Base-by-base conservation (phyloP, 164 flowering plant species). In the Houttuynia cordata region DNA sequence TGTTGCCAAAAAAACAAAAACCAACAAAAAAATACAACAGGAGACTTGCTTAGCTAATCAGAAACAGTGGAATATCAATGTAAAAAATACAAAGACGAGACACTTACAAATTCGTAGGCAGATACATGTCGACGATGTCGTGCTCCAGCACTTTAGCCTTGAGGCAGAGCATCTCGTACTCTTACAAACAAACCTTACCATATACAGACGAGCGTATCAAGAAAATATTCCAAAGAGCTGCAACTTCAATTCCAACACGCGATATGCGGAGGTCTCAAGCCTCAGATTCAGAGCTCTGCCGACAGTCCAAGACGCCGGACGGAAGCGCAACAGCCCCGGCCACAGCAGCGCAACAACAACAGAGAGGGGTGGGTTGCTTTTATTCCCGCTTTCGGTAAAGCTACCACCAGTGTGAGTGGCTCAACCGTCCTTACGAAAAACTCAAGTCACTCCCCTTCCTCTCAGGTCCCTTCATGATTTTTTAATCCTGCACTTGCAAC, bases 131-230 rank as follows among this genome's bases (percentile, higher is more conserved):
- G 8, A 24, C 63, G 21, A 60, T 23, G 56, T 60, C 70, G 53
- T 67, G 57, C 5, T 19, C 62, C 22, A 65, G 58, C 37, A 62
- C 58, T 58, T 69, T 65, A 18, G 72, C 62, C 21, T 69, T 69
- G 62, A 69, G 68, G 51, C 72, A 69, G 21, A 69, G 72, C 72
- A 69, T 69, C 62, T 64, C 51, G 56, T n/a, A n/a, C n/a, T 15
- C 61, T 37, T 45, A 45, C 49, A 45, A 3, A 45, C 49, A 17
- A 45, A 45, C 4, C 49, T 45, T 45, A 45, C 49, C 42, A 57
- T 34, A 30, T 34, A 20, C n/a, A n/a, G n/a, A n/a, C n/a, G n/a
- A n/a, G n/a, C n/a, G n/a, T n/a, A n/a, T n/a, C n/a, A n/a, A n/a
- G n/a, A n/a, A n/a, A n/a, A n/a, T n/a, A n/a, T n/a, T n/a, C n/a